Evolutionary conservation across 768 basidiomycete genomes (phyloP).

Genomic region (Lentinula sp.): DNA sequence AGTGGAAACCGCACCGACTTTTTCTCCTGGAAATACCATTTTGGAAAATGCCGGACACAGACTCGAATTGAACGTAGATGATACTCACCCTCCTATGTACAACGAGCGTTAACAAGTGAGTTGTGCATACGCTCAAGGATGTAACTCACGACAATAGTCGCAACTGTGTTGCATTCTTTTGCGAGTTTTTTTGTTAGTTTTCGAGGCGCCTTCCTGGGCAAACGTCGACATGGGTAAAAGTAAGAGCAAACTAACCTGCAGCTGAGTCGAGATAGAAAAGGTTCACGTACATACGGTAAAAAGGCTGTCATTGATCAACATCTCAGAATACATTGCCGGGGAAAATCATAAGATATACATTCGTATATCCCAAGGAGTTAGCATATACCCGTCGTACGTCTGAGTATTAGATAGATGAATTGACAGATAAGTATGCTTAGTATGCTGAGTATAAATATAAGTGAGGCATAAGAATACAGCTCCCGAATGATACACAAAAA

Average conservation of each 20-base stretch:
- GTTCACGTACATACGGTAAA: not conserved
- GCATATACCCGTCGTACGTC: too few relatives aligned
- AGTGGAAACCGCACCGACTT: slow-evolving; percentile 19
- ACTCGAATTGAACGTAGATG: too few relatives aligned
- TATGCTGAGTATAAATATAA: too few relatives aligned
- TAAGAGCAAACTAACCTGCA: not conserved
- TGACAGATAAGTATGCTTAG: too few relatives aligned
- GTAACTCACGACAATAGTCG: slow-evolving; percentile 32
- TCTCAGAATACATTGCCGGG: not conserved
- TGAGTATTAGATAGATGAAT: too few relatives aligned
- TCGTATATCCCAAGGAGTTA: too few relatives aligned
- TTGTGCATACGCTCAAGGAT: not conserved
- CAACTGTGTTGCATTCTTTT: slow-evolving; percentile 36
- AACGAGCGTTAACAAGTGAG: not conserved
- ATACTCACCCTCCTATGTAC: slow-evolving; percentile 1
- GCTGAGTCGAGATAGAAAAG: not conserved
- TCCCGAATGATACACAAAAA: too few relatives aligned
- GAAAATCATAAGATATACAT: not conserved
- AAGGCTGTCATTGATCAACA: not conserved
- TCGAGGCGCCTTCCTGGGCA: not conserved
- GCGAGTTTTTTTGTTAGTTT: not conserved
- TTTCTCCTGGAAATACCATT: slow-evolving; percentile 21
- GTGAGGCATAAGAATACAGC: too few relatives aligned
- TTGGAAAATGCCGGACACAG: too few relatives aligned
- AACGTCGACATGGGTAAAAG: not conserved